Conservation (phyloP, 1,284 basidiomycete genomes). For the Marasmius tenuissimus region DNA sequence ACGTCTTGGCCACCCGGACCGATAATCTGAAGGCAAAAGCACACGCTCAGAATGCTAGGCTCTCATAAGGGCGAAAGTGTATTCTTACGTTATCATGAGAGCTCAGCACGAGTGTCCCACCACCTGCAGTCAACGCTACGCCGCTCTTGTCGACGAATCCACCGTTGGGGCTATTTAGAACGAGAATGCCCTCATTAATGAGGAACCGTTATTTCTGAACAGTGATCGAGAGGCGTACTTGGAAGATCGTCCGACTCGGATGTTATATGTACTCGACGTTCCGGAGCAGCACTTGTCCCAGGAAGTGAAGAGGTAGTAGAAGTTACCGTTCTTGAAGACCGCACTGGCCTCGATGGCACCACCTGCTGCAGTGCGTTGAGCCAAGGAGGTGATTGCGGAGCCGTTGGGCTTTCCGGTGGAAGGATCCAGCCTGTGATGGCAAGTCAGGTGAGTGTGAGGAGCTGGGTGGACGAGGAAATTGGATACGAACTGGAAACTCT, state of each 20-base stretch:
- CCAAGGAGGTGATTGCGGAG: conserved; percentile 40
- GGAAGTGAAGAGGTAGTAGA: conserved; percentile 57
- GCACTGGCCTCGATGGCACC: conserved; percentile 50
- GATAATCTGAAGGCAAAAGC: conserved; percentile 32
- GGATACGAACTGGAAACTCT: conserved; percentile 30
- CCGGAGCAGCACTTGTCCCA: conserved; percentile 60
- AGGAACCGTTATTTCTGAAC: not conserved
- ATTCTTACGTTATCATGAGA: conserved; percentile 42
- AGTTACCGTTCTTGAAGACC: conserved; percentile 44
- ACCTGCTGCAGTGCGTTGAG: conserved; percentile 39
- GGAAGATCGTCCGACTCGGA: conserved; percentile 52
- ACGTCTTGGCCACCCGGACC: conserved; percentile 49
- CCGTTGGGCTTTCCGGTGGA: conserved; percentile 44
- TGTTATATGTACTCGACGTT: conserved; percentile 55
- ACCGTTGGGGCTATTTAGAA: conserved; percentile 32
- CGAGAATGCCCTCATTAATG: not conserved
- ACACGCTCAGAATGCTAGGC: not conserved
- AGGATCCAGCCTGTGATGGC: conserved; percentile 27
- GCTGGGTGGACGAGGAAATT: conserved; percentile 5
- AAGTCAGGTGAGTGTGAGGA: not conserved
- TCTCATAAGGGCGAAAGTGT: not conserved
- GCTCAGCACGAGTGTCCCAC: conserved; percentile 52
- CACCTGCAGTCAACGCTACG: conserved; percentile 45
- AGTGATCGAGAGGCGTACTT: conserved; percentile 28
- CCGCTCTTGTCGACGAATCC: conserved; percentile 49